These are phyloP conservation scores for Beauveria asiatica DNA, from an alignment of 2,329 filamentous ascomycete genomes.

Conservation along the genomic window DNA sequence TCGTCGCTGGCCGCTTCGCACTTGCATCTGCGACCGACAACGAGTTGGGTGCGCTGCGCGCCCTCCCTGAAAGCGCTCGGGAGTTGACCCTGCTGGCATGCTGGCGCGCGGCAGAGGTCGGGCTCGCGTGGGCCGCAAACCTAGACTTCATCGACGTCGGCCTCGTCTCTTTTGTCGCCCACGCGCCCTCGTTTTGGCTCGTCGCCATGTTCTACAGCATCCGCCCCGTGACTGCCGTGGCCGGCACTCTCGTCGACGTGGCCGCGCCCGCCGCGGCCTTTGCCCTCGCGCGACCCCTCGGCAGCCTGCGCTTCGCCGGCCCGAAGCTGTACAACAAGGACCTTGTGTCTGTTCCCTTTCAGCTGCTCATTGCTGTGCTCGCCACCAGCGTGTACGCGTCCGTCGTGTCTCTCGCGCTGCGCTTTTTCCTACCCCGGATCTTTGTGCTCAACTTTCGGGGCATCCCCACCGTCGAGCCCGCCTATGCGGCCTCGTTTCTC, in stretches of 20 bases:
- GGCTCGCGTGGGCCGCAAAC: constrained; percentile 62
- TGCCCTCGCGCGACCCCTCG: constrained; percentile 60
- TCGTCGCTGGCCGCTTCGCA: constrained; percentile 58
- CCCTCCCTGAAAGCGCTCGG: constrained; percentile 51
- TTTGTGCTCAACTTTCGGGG: constrained; percentile 70
- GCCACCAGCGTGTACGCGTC: constrained; percentile 67
- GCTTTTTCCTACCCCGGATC: constrained; percentile 60
- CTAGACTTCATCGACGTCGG: constrained; percentile 67
- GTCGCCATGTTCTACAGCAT: constrained; percentile 71
- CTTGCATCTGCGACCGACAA: constrained; percentile 58
- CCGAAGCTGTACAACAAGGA: constrained; percentile 49
- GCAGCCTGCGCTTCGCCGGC: constrained; percentile 49
- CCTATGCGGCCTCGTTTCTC: constrained; percentile 54
- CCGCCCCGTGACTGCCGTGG: constrained; percentile 48
- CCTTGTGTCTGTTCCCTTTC: constrained; percentile 57
- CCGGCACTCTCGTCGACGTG: constrained; percentile 59
- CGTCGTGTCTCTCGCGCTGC: constrained; percentile 60
- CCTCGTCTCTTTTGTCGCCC: constrained; percentile 58
- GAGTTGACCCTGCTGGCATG: constrained; percentile 47
- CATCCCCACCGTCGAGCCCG: constrained; percentile 59
- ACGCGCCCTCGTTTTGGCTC: constrained; percentile 69
- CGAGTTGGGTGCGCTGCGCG: constrained; percentile 55
- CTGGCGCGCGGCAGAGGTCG: constrained; percentile 56
- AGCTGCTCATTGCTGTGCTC: constrained; percentile 57
- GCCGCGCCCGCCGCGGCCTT: constrained; percentile 65